phyloP scores from a whole-genome alignment of 371 early-diverging fungal species.

The Lichtheimia corymbifera region DNA sequence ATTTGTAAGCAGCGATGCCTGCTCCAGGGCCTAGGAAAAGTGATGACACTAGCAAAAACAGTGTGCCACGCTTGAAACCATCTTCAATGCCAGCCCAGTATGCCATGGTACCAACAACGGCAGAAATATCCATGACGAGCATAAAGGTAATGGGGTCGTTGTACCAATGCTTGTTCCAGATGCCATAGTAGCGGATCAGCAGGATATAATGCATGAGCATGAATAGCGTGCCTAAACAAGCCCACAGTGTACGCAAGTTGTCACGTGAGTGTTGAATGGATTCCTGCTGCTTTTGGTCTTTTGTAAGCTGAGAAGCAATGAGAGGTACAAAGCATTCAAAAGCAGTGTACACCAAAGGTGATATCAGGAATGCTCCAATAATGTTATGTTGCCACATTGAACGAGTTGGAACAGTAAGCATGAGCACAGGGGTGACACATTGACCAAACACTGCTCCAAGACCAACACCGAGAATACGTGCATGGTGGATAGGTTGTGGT shows the following conservation, averaged over 20 bases:
- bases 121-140: conserved; percentile 7
- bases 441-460: neutral
- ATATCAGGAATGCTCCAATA: neutral
- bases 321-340: neutral
- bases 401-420: neutral
- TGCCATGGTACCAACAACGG: neutral
- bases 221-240: neutral
- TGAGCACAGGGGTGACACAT: neutral
- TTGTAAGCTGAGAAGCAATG: neutral
- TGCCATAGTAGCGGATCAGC: neutral
- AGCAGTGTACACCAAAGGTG: neutral
- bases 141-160: conserved; percentile 5
- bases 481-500: neutral
- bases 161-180: neutral
- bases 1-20: neutral
- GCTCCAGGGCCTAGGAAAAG: neutral
- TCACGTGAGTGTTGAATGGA: neutral
- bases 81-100: conserved; percentile 7
- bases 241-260: neutral
- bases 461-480: neutral
- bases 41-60: neutral
- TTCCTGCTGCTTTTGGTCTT: neutral
- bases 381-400: neutral
- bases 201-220: neutral
- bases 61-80: neutral